phyloP scores from a whole-genome alignment of 2,329 filamentous ascomycete species.

The Aphanocladium album region DNA sequence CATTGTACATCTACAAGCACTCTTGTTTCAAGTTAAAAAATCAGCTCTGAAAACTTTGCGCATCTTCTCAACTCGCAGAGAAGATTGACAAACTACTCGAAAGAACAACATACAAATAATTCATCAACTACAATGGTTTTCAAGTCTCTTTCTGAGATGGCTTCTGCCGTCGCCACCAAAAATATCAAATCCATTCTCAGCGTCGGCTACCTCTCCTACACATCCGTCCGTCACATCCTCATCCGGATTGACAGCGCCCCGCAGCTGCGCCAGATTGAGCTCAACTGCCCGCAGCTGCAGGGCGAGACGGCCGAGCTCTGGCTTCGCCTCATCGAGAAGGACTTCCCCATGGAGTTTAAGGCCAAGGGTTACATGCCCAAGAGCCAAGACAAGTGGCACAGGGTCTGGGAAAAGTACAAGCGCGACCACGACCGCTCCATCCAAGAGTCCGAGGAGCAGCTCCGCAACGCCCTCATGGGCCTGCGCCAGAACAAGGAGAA shows the following conservation, averaged over 20 bases:
- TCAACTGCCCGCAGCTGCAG: slow-evolving; percentile 69
- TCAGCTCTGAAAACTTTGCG: too few relatives aligned
- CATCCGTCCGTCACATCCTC: slow-evolving; percentile 60
- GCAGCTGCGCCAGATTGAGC: slow-evolving; percentile 71
- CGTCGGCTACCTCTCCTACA: slow-evolving; percentile 66
- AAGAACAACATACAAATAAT: background rate
- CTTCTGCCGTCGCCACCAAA: slow-evolving; percentile 46
- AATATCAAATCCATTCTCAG: slow-evolving; percentile 57
- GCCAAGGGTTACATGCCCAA: slow-evolving; percentile 59
- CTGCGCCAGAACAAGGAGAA: slow-evolving; percentile 54
- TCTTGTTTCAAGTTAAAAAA: too few relatives aligned
- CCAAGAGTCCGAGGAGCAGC: slow-evolving; percentile 52
- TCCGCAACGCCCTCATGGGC: slow-evolving; percentile 53
- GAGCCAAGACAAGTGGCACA: slow-evolving; percentile 68
- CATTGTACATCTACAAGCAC: too few relatives aligned
- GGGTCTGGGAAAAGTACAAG: slow-evolving; percentile 68
- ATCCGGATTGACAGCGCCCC: slow-evolving; percentile 64
- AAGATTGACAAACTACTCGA: too few relatives aligned
- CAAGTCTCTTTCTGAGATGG: slow-evolving; percentile 48
- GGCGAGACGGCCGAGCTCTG: slow-evolving; percentile 69
- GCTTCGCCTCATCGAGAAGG: slow-evolving; percentile 70
- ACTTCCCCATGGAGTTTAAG: slow-evolving; percentile 63
- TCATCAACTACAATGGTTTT: slow-evolving; percentile 30
- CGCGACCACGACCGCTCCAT: slow-evolving; percentile 53
- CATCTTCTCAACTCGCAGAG: too few relatives aligned